These are phyloP conservation scores for Kluyveromyces marxianus DNA, from an alignment of 1,139 yeast species.

Conservation along the genomic window DNA sequence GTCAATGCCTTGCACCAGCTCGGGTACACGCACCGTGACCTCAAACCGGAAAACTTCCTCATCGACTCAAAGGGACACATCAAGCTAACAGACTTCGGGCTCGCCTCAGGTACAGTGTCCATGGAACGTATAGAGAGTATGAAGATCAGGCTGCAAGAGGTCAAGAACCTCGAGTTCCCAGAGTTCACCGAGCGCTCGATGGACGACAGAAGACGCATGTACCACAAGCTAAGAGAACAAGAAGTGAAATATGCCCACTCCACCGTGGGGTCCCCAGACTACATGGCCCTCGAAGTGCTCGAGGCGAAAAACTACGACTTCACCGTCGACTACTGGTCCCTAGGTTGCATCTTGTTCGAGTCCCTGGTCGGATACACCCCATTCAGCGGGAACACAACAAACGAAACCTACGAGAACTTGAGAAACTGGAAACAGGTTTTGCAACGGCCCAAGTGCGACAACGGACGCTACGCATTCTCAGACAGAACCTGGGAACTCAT, in stretches of 20 bases:
- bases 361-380: slow-evolving; percentile 96
- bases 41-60: slow-evolving; percentile 94
- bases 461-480: slow-evolving; percentile 85
- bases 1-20: slow-evolving; percentile 89
- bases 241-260: slow-evolving; percentile 83
- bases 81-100: slow-evolving; percentile 93
- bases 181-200: slow-evolving; percentile 60
- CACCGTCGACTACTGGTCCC: slow-evolving; percentile 97
- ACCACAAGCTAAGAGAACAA: slow-evolving; percentile 59
- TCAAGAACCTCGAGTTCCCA: slow-evolving; percentile 62
- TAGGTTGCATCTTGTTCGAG: slow-evolving; percentile 92
- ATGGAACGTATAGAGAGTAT: slow-evolving; percentile 90
- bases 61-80: slow-evolving; percentile 94
- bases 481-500: slow-evolving; percentile 96
- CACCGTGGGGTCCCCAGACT: slow-evolving; percentile 97
- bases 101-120: slow-evolving; percentile 94
- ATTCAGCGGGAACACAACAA: slow-evolving; percentile 86
- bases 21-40: slow-evolving; percentile 94
- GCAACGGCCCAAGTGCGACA: slow-evolving; percentile 85
- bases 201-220: slow-evolving; percentile 78
- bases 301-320: slow-evolving; percentile 91
- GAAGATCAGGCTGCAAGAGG: slow-evolving; percentile 77
- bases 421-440: slow-evolving; percentile 88
- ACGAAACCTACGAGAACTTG: slow-evolving; percentile 89
- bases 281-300: slow-evolving; percentile 96